Conservation (phyloP, 495 filamentous ascomycete genomes). For the Neurospora africana region DNA sequence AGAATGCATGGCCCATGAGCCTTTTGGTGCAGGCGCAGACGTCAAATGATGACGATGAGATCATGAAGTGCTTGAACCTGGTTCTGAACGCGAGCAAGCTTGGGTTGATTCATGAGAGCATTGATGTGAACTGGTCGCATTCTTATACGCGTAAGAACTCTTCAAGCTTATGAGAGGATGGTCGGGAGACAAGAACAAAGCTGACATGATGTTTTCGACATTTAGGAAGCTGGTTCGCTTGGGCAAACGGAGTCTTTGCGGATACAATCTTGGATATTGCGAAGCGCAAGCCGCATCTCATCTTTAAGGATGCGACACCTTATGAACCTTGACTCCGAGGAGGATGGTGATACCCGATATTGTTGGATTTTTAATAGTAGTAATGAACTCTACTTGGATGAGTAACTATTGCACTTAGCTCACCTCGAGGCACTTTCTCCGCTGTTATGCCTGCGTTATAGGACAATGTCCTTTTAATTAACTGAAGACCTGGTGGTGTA, state of each 20-base stretch:
- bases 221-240: conserved; percentile 87
- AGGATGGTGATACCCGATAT: not conserved
- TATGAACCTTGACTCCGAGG: conserved; percentile 24
- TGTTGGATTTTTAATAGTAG: not conserved
- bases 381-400: not conserved
- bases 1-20: conserved; percentile 96
- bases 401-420: not conserved
- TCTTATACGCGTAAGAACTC: conserved; percentile 64
- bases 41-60: conserved; percentile 77
- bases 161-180: not conserved
- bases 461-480: not conserved
- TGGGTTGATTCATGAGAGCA: conserved; percentile 84
- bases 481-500: not conserved
- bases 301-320: conserved; percentile 57
- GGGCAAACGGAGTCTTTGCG: conserved; percentile 95
- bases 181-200: not conserved
- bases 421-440: not conserved
- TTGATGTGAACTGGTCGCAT: conserved; percentile 64
- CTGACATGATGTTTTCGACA: conserved; percentile 17
- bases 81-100: conserved; percentile 64
- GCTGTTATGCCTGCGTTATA: not conserved
- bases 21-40: conserved; percentile 86
- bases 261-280: conserved; percentile 88
- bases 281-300: conserved; percentile 70
- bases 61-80: conserved; percentile 54